phyloP scores from a whole-genome alignment of 441 rosid species.

The Dalechampia spathulata region DNA sequence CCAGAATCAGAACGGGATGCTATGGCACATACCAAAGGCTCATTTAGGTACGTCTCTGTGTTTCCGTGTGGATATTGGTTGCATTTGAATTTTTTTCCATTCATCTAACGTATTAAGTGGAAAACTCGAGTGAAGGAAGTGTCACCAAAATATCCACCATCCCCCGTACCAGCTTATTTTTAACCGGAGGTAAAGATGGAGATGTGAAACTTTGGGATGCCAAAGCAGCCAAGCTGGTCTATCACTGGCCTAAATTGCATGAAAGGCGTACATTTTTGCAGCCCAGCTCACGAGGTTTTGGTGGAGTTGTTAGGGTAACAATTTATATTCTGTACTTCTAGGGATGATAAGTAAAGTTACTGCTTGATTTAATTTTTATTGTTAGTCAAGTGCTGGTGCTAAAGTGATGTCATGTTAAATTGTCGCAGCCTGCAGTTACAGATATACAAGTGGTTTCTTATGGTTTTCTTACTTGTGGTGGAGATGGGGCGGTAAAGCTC shows the following conservation, averaged over 20 bases:
- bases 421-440: constrained; percentile 79
- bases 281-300: constrained; percentile 83
- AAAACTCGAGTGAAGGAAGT: constrained; percentile 50
- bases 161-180: constrained; percentile 80
- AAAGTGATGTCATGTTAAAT: constrained; percentile 5
- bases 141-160: constrained; percentile 76
- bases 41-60: constrained; percentile 68
- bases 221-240: constrained; percentile 62
- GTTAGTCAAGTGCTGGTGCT: constrained; percentile 2
- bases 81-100: neutral
- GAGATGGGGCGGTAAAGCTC: constrained; percentile 80
- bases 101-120: constrained; percentile 13
- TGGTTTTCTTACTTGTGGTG: constrained; percentile 86
- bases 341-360: neutral
- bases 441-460: constrained; percentile 75
- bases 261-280: constrained; percentile 81
- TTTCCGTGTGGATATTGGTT: constrained; percentile 2
- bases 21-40: constrained; percentile 97
- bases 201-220: constrained; percentile 98
- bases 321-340: constrained; percentile 7
- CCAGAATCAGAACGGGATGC: constrained; percentile 78
- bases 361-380: neutral
- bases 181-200: constrained; percentile 98
- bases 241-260: constrained; percentile 91
- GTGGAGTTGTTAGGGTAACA: constrained; percentile 83